phyloP scores from a whole-genome alignment of 2,329 filamentous ascomycete genomes.

The Eurotiales sp. region DNA sequence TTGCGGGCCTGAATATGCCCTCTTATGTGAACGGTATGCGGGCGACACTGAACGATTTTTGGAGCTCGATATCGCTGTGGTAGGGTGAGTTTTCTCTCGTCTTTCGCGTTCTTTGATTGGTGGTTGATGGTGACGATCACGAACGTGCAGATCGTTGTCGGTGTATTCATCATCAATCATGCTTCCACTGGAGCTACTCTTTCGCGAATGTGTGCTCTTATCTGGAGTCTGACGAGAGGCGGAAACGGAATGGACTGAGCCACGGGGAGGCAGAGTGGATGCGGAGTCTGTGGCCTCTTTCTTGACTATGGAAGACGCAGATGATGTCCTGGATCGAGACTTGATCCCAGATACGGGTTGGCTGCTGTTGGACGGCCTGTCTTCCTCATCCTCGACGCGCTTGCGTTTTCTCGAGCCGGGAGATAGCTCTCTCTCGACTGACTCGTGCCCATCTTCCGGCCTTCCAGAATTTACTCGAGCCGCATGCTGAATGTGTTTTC shows the following conservation, averaged over 20 bases:
- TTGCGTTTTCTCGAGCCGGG: conserved; percentile 14
- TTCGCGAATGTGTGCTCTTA: conserved; percentile 24
- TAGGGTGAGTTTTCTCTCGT: conserved; percentile 25
- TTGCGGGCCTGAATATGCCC: conserved; percentile 34
- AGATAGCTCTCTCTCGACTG: conserved; percentile 1
- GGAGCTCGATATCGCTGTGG: conserved; percentile 24
- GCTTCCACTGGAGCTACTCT: conserved; percentile 37
- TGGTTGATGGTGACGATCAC: conserved; percentile 1
- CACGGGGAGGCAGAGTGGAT: conserved; percentile 21
- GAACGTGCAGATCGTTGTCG: conserved; percentile 19
- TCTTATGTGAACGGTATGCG: conserved; percentile 32
- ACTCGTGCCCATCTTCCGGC: conserved; percentile 15
- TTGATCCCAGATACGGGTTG: conserved; percentile 16
- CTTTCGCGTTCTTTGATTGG: conserved; percentile 22
- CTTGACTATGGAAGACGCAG: conserved; percentile 30
- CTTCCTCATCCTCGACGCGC: conserved; percentile 21
- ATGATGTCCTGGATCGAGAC: conserved; percentile 28
- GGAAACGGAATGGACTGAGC: conserved; percentile 18
- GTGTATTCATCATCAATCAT: conserved; percentile 28
- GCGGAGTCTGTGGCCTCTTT: conserved; percentile 32
- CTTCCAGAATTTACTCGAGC: conserved; percentile 29
- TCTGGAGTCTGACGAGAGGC: conserved; percentile 16
- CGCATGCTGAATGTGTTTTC: conserved; percentile 38
- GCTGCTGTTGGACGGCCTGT: conserved; percentile 21
- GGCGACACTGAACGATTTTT: conserved; percentile 35